phyloP scores from a whole-genome alignment of 495 filamentous ascomycete species.

The Entonaema liquescens region DNA sequence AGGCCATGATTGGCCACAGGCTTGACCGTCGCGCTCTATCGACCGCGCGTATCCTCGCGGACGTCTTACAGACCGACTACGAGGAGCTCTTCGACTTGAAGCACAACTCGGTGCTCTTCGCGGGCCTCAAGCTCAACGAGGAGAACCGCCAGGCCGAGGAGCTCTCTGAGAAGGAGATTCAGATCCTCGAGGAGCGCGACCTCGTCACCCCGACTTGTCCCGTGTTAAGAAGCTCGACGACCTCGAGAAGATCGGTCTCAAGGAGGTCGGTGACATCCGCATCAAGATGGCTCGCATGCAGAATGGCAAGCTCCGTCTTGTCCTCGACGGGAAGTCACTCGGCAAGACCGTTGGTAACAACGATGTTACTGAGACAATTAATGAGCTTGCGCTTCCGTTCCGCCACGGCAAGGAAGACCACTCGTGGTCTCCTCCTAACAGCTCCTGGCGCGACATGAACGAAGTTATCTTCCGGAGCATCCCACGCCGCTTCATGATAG shows the following conservation, averaged over 20 bases:
- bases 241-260: constrained; percentile 46
- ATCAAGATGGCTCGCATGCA: constrained; percentile 48
- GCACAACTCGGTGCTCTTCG: constrained; percentile 49
- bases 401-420: constrained; percentile 33
- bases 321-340: constrained; percentile 39
- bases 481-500: constrained; percentile 30
- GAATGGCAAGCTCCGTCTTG: constrained; percentile 51
- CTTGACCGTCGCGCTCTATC: constrained; percentile 42
- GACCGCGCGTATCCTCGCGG: constrained; percentile 42
- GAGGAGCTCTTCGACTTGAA: constrained; percentile 55
- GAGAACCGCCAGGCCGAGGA: constrained; percentile 44
- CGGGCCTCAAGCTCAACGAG: constrained; percentile 49
- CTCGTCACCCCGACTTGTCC: constrained; percentile 49
- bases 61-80: constrained; percentile 53
- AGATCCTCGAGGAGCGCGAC: constrained; percentile 50
- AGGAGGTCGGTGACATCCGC: constrained; percentile 39
- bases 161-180: constrained; percentile 43
- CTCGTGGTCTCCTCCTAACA: constrained; percentile 43
- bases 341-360: constrained; percentile 44
- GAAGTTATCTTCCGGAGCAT: constrained; percentile 34
- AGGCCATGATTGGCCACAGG: constrained; percentile 49
- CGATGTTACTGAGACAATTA: constrained; percentile 45
- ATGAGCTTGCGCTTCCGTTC: constrained; percentile 49
- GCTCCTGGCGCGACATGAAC: constrained; percentile 46
- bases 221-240: constrained; percentile 44